Percentiles rank a stretch among this genome's conserved stretches.
Conservation (phyloP, 2,329 filamentous ascomycete genomes). For the Zymoseptoria pseudotritici region DNA sequence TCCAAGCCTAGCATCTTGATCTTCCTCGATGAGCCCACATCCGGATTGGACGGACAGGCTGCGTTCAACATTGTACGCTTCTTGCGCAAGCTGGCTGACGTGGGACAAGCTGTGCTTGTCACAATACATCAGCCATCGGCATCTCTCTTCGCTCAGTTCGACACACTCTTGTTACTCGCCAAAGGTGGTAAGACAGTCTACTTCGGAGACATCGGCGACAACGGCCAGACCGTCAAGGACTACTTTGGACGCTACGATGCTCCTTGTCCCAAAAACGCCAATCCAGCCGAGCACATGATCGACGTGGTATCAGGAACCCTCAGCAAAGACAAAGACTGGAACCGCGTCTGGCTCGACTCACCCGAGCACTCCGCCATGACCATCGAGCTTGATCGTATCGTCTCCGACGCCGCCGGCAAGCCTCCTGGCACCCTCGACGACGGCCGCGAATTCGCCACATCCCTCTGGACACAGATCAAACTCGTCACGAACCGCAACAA, state of each 20-base stretch:
- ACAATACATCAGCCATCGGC: constrained; percentile 65
- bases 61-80: constrained; percentile 60
- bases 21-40: constrained; percentile 54
- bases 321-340: constrained; percentile 37
- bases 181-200: constrained; percentile 59
- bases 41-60: constrained; percentile 56
- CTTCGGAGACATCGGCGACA: constrained; percentile 50
- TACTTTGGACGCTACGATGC: constrained; percentile 50
- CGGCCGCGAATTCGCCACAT: constrained; percentile 38
- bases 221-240: constrained; percentile 33
- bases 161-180: constrained; percentile 55
- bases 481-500: constrained; percentile 43
- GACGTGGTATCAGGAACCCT: constrained; percentile 38
- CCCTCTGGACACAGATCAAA: constrained; percentile 33
- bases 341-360: constrained; percentile 37
- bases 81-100: constrained; percentile 56
- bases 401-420: constrained; percentile 28
- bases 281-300: constrained; percentile 48
- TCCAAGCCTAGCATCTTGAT: constrained; percentile 52
- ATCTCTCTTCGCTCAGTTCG: constrained; percentile 58
- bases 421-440: constrained; percentile 31
- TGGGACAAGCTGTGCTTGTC: constrained; percentile 58
- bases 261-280: constrained; percentile 42
- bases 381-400: constrained; percentile 35
- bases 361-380: constrained; percentile 30